Evolutionary conservation across 2,329 filamentous ascomycete species (phyloP).

Genomic region (Sphaerulina musiva): DNA sequence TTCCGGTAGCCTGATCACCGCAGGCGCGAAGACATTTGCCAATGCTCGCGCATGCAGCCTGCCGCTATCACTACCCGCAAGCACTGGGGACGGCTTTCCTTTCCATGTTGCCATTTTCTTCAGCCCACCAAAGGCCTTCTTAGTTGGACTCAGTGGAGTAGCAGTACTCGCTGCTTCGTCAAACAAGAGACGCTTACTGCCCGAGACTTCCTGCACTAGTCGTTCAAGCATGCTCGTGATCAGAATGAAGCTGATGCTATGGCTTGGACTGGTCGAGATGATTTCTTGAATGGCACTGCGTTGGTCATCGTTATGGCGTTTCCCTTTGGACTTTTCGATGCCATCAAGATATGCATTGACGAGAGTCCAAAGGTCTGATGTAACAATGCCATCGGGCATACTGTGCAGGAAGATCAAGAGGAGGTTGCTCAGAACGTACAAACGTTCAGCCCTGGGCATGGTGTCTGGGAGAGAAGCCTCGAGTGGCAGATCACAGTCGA

Average conservation of each 20-base stretch:
- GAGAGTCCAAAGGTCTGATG: slow-evolving; percentile 61
- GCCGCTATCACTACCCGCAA: not conserved
- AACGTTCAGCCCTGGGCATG: slow-evolving; percentile 56
- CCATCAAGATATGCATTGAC: slow-evolving; percentile 55
- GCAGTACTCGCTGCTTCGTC: slow-evolving; percentile 19
- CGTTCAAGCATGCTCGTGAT: slow-evolving; percentile 68
- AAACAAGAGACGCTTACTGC: slow-evolving; percentile 5
- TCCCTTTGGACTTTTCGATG: slow-evolving; percentile 42
- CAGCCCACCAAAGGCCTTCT: slow-evolving; percentile 28
- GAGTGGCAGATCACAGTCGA: slow-evolving; percentile 65
- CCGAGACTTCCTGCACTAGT: slow-evolving; percentile 46
- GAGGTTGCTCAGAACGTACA: slow-evolving; percentile 67
- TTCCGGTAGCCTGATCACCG: slow-evolving; percentile 52
- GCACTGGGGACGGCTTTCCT: slow-evolving; percentile 47
- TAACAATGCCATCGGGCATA: slow-evolving; percentile 73
- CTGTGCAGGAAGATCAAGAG: slow-evolving; percentile 68
- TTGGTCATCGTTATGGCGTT: slow-evolving; percentile 48
- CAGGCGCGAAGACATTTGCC: slow-evolving; percentile 58
- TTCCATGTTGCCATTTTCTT: slow-evolving; percentile 36
- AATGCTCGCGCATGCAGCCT: slow-evolving; percentile 45
- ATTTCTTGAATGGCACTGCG: slow-evolving; percentile 64
- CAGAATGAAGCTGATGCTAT: slow-evolving; percentile 87
- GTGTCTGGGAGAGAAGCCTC: slow-evolving; percentile 57
- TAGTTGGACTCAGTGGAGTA: slow-evolving; percentile 33
- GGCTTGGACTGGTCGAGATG: slow-evolving; percentile 62